Evolutionary conservation across 1,139 yeast species (phyloP).

Genomic region (Blastobotrys illinoisensis): DNA sequence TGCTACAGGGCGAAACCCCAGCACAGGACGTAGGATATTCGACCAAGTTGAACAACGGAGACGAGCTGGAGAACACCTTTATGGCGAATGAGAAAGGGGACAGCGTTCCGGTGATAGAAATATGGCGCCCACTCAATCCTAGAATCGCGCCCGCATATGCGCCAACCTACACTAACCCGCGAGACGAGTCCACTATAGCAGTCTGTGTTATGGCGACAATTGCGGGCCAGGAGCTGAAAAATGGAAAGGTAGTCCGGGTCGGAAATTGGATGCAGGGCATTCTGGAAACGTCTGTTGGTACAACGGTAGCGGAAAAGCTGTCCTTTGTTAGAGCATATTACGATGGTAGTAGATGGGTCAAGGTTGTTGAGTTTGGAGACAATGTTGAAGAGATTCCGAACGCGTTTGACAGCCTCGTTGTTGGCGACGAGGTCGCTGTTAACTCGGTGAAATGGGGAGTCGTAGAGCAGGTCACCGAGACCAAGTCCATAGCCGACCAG

Average conservation of each 20-base stretch:
- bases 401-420: slow-evolving; percentile 8
- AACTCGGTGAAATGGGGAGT: slow-evolving; percentile 14
- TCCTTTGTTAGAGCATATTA: slow-evolving; percentile 13
- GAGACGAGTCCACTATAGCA: slow-evolving; percentile 1
- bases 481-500: not conserved
- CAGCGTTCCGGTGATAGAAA: slow-evolving; percentile 39
- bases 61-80: slow-evolving; percentile 48
- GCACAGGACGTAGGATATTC: slow-evolving; percentile 16
- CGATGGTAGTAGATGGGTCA: slow-evolving; percentile 12
- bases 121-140: slow-evolving; percentile 53
- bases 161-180: slow-evolving; percentile 9
- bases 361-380: slow-evolving; percentile 12
- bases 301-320: slow-evolving; percentile 9
- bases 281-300: slow-evolving; percentile 7
- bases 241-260: slow-evolving; percentile 21
- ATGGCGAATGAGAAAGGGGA: slow-evolving; percentile 38
- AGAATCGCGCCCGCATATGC: slow-evolving; percentile 35
- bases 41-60: slow-evolving; percentile 37
- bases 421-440: slow-evolving; percentile 9
- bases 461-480: slow-evolving; percentile 8
- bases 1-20: slow-evolving; percentile 14
- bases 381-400: slow-evolving; percentile 12
- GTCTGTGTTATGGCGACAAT: slow-evolving; percentile 16
- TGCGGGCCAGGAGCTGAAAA: slow-evolving; percentile 10
- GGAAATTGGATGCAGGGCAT: slow-evolving; percentile 23